Evolutionary conservation across 2,329 filamentous ascomycete genomes (phyloP).

Genomic region (Beauveria pseudobassiana): DNA sequence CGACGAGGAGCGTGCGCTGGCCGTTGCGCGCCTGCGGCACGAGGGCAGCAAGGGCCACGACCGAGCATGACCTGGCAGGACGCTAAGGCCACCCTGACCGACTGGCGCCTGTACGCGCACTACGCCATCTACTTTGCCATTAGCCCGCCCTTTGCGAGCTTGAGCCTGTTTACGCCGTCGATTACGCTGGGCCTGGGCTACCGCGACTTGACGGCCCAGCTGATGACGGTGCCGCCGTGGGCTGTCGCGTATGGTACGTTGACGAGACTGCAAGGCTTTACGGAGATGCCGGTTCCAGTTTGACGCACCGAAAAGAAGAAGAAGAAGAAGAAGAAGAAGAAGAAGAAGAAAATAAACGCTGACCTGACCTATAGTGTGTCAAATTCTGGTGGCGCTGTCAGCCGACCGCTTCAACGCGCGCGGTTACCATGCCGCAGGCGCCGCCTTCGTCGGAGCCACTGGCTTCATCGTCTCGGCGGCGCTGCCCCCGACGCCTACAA

Average conservation of each 20-base stretch:
- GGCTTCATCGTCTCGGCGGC: slow-evolving; percentile 56
- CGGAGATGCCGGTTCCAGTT: no score
- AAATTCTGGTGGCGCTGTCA: slow-evolving; percentile 44
- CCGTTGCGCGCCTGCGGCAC: slow-evolving; percentile 32
- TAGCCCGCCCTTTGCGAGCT: slow-evolving; percentile 47
- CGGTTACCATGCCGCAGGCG: slow-evolving; percentile 34
- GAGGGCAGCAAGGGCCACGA: slow-evolving; percentile 51
- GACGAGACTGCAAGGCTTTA: no score
- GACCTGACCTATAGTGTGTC: slow-evolving; percentile 23
- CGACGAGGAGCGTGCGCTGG: slow-evolving; percentile 50
- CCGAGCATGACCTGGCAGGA: slow-evolving; percentile 58
- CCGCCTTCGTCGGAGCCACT: slow-evolving; percentile 36
- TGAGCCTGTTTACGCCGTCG: slow-evolving; percentile 55
- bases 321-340: not conserved
- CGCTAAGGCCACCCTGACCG: slow-evolving; percentile 60
- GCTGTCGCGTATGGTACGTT: slow-evolving; percentile 47
- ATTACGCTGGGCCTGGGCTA: slow-evolving; percentile 50
- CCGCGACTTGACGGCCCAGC: slow-evolving; percentile 46
- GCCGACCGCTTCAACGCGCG: slow-evolving; percentile 55
- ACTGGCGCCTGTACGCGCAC: slow-evolving; percentile 60
- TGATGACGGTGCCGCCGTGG: slow-evolving; percentile 61
- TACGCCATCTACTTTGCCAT: slow-evolving; percentile 49
- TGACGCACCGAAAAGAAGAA: no score
- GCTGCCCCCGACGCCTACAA: slow-evolving; percentile 53
- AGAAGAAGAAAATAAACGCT: not conserved